phyloP scores from a whole-genome alignment of 140 eudicot genomes.

The Bidens hawaiensis region DNA sequence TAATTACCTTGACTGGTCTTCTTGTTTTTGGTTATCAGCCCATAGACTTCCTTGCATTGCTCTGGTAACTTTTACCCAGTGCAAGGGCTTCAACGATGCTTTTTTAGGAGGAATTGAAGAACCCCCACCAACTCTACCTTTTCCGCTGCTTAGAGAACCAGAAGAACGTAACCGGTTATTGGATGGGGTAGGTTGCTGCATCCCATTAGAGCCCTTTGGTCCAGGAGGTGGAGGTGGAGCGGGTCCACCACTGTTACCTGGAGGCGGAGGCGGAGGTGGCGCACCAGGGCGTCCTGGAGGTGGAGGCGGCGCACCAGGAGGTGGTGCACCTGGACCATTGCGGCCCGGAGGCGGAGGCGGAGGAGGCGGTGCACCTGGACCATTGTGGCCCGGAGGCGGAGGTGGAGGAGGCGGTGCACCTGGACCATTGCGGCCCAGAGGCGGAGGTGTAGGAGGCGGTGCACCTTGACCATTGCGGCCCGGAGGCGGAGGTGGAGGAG shows the following conservation, averaged over 20 bases:
- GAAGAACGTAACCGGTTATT: conserved; percentile 49
- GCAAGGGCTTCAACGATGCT: conserved; percentile 81
- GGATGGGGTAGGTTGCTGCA: conserved; percentile 65
- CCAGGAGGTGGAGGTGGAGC: conserved; percentile 73
- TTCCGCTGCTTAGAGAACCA: conserved; percentile 47
- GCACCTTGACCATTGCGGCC: no score
- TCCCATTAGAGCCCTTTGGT: conserved; percentile 45
- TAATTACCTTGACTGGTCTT: conserved; percentile 67
- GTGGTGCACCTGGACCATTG: conserved; percentile 37
- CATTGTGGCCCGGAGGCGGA: conserved; percentile 17
- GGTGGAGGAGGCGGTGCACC: conserved; percentile 32
- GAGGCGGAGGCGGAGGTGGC: conserved; percentile 60
- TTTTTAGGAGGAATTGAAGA: conserved; percentile 77
- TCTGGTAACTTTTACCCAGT: conserved; percentile 95
- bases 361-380: conserved; percentile 43
- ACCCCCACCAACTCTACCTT: conserved; percentile 52
- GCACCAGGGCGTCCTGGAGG: conserved; percentile 40
- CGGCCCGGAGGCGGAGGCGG: conserved; percentile 33
- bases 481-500: no score
- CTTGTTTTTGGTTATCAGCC: conserved; percentile 88
- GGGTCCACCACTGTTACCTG: conserved; percentile 37
- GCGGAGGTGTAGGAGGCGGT: no score
- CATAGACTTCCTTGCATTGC: conserved; percentile 96
- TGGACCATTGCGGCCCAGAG: no score
- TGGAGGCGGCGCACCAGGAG: conserved; percentile 44